Conservation (phyloP, 2,329 filamentous ascomycete species). For the Coniochaeta ligniaria region DNA sequence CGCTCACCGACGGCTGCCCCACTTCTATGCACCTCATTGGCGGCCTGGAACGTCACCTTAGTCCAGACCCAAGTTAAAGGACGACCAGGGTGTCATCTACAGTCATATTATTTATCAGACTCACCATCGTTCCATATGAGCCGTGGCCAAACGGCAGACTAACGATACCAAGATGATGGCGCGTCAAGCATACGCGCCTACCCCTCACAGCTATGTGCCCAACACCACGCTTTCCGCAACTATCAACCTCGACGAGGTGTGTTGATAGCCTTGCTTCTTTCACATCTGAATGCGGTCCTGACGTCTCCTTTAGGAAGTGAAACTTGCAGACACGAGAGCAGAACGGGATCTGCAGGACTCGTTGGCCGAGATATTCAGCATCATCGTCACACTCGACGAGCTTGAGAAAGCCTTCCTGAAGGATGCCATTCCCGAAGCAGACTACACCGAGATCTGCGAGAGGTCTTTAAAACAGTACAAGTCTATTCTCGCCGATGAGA, state of each 20-base stretch:
- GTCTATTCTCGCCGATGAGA: constrained; percentile 84
- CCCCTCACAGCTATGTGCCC: constrained; percentile 85
- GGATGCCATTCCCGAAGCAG: constrained; percentile 82
- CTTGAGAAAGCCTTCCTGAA: constrained; percentile 95
- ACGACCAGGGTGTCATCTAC: not conserved
- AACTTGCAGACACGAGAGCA: constrained; percentile 75
- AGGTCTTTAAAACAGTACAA: constrained; percentile 94
- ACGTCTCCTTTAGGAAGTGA: constrained; percentile 70
- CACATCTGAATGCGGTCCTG: not conserved
- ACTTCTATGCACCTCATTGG: too few relatives aligned
- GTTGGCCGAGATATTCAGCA: constrained; percentile 94
- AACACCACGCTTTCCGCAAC: constrained; percentile 76
- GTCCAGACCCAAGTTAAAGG: not conserved
- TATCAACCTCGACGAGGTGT: constrained; percentile 88
- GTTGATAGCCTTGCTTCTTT: constrained; percentile 11
- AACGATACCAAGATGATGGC: constrained; percentile 37
- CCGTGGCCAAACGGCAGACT: not conserved
- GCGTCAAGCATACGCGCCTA: constrained; percentile 75
- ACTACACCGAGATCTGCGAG: constrained; percentile 96
- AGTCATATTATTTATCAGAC: not conserved
- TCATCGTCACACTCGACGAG: constrained; percentile 90
- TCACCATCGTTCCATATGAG: not conserved
- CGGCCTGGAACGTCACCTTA: not conserved
- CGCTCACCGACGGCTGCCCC: too few relatives aligned
- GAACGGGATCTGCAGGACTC: constrained; percentile 95